Evolutionary conservation across 768 basidiomycete genomes (phyloP).

Genomic region (Chlorophyllum brunneum): DNA sequence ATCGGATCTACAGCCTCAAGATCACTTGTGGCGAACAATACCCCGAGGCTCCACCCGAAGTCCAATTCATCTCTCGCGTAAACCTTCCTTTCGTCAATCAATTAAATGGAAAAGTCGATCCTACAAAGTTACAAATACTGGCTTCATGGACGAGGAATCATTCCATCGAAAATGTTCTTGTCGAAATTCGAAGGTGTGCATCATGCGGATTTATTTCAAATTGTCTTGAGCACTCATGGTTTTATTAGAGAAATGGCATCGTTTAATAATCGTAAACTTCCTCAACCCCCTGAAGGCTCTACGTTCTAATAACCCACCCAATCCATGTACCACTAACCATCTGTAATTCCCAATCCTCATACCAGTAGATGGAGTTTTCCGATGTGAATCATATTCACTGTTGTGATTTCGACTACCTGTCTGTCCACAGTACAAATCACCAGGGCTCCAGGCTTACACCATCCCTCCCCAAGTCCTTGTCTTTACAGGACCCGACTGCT

Average conservation of each 20-base stretch:
- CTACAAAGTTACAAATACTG: slow-evolving; percentile 66
- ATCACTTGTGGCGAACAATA: slow-evolving; percentile 78
- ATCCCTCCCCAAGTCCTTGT: too few species aligned
- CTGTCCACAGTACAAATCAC: too few species aligned
- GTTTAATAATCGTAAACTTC: slow-evolving; percentile 86
- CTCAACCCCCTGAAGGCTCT: slow-evolving; percentile 90
- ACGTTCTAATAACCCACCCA: slow-evolving; percentile 41
- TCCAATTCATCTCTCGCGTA: slow-evolving; percentile 86
- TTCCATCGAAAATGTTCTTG: slow-evolving; percentile 85
- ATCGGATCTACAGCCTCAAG: slow-evolving; percentile 94
- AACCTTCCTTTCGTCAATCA: slow-evolving; percentile 91
- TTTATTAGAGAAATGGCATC: slow-evolving; percentile 86
- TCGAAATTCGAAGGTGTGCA: slow-evolving; percentile 88
- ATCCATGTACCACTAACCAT: neutral
- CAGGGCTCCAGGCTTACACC: too few species aligned
- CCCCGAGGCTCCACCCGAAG: slow-evolving; percentile 72
- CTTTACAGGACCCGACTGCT: too few species aligned
- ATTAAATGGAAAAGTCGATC: slow-evolving; percentile 74
- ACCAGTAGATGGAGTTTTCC: neutral
- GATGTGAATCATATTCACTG: too few species aligned
- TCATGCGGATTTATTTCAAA: neutral
- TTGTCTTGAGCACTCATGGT: neutral
- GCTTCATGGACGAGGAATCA: slow-evolving; percentile 68
- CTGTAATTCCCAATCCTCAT: neutral
- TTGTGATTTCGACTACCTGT: too few species aligned